These are phyloP conservation scores for Mycena citricolor DNA, from an alignment of 1,284 basidiomycete species.

Conservation along the genomic window DNA sequence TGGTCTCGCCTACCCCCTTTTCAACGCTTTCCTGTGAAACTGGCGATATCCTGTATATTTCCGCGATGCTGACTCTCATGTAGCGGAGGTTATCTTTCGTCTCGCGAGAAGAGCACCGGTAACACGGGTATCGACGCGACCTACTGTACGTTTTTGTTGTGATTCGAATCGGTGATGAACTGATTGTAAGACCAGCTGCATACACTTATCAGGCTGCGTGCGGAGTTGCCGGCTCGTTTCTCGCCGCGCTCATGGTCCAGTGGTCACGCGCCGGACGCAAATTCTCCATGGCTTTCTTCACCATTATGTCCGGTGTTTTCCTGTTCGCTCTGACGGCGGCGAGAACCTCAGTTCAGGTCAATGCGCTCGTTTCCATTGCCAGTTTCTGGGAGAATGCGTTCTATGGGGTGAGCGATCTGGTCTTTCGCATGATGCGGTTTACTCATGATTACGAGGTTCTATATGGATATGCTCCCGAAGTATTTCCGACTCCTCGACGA, in stretches of 20 bases:
- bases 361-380: slow-evolving; percentile 21
- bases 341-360: slow-evolving; percentile 19
- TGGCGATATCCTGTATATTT: neutral
- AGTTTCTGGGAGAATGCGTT: slow-evolving; percentile 24
- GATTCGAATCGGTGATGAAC: too few species aligned
- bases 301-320: slow-evolving; percentile 21
- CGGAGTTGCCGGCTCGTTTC: slow-evolving; percentile 19
- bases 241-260: slow-evolving; percentile 22
- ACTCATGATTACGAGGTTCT: slow-evolving; percentile 38
- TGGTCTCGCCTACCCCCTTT: slow-evolving; percentile 66
- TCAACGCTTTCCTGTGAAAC: slow-evolving; percentile 20
- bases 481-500: slow-evolving; percentile 70
- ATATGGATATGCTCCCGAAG: slow-evolving; percentile 65
- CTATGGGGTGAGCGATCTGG: slow-evolving; percentile 13
- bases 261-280: slow-evolving; percentile 21
- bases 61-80: too few species aligned
- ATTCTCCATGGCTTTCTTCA: slow-evolving; percentile 22
- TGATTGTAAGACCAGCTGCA: slow-evolving; percentile 12
- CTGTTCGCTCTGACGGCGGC: slow-evolving; percentile 21
- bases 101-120: slow-evolving; percentile 10
- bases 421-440: neutral
- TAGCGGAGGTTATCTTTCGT: slow-evolving; percentile 16
- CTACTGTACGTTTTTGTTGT: slow-evolving; percentile 4
- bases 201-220: slow-evolving; percentile 21
- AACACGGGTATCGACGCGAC: slow-evolving; percentile 19